Evolutionary conservation across 1,284 basidiomycete genomes (phyloP), one percentile per base, ranked within the genome.

Genomic region (Boletus smithii): DNA sequence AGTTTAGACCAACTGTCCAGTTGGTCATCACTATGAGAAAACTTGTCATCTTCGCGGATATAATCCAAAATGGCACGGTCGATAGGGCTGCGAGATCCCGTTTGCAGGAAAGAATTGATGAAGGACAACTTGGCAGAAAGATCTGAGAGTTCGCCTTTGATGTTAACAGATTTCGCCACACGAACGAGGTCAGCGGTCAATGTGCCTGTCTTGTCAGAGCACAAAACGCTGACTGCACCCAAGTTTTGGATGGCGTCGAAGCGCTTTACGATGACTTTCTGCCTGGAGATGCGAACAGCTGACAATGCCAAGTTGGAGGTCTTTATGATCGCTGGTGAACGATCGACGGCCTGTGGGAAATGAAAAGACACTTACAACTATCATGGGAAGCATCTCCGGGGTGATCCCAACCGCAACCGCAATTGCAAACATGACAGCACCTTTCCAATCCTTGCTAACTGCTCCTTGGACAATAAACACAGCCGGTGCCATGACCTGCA

Each of bases 321-420:
- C 62, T 64, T 43, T 8, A 46, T n/a, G 29, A 38, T 37, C 30
- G 27, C 14, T n/a, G 14, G 17, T 65, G 18, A 61, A 44, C 8
- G 13, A 36, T 13, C 1, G 17, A 47, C 2, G 20, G 5, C 29
- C 7, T 17, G 0, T 5, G 13, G 16, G 11, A 32, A 44, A 43
- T 3, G 37, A 29, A 20, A 7, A 34, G 16, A 41, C 9, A 33
- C 62, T 45, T 39, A 67, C 62, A 11, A 64, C 62, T 51, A 64
- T 67, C 62, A 64, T 64, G 24, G 62, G 62, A 47, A 64, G 63
- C 62, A 64, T 64, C 43, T 64, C 62, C 0, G 62, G 62, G 8
- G 62, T 64, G 32, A 64, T 64, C 11, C 62, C 62, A 1, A 64
- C 62, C 3, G 62, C 62, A 17, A 64, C 27, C 1, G 62, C 62